Evolutionary conservation across 352 stramenopile genomes (phyloP).

Genomic region (Phytopythium kandeliae): DNA sequence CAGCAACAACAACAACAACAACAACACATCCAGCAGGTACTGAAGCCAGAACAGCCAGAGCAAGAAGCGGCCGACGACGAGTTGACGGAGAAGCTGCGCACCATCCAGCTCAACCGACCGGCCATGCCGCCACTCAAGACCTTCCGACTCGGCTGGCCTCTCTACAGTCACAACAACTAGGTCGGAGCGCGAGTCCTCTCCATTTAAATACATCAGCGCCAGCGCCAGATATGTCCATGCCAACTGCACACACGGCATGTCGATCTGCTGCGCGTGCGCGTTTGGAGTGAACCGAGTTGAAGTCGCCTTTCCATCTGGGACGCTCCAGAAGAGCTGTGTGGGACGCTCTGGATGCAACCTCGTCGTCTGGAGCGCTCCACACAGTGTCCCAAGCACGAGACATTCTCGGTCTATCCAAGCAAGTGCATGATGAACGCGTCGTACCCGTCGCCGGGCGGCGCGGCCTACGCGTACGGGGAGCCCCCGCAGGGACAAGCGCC

Average conservation of each 20-base stretch:
- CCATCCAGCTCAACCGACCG: constrained; percentile 58
- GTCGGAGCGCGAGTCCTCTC: background rate
- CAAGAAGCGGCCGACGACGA: constrained; percentile 43
- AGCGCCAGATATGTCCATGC: background rate
- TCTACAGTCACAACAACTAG: background rate
- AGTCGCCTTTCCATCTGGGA: too few species aligned
- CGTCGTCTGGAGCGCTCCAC: too few species aligned
- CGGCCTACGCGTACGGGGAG: constrained; percentile 1
- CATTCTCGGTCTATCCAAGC: too few species aligned
- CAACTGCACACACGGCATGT: too few species aligned
- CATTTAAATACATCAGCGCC: background rate
- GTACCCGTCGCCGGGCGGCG: constrained; percentile 3
- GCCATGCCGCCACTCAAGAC: constrained; percentile 45
- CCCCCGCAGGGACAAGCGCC: background rate
- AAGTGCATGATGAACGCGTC: constrained; percentile 1
- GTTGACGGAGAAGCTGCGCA: constrained; percentile 55
- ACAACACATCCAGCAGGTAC: too few species aligned
- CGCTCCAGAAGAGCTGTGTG: too few species aligned
- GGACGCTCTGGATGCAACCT: too few species aligned
- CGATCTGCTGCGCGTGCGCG: too few species aligned
- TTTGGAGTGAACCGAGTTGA: too few species aligned
- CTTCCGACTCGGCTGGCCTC: constrained; percentile 20
- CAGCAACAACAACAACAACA: constrained; percentile 6
- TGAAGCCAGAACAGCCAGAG: constrained; percentile 9
- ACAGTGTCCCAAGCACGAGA: too few species aligned